phyloP scores from a whole-genome alignment of 1,284 basidiomycete species.

The Neotropicomus parvogracilis region DNA sequence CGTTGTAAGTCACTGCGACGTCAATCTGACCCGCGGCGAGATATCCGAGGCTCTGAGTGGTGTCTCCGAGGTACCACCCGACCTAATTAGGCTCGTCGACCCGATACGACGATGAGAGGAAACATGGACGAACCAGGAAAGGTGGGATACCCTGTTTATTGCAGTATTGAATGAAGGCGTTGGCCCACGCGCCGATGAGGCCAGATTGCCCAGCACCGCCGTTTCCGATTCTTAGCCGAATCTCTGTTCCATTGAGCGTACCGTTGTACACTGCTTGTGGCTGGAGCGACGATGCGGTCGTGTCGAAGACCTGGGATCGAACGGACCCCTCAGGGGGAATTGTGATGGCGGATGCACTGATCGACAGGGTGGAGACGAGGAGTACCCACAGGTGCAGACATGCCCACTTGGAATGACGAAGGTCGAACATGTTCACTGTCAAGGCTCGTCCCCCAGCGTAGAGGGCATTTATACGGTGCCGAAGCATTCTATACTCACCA shows the following conservation, averaged over 20 bases:
- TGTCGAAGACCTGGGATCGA: constrained; percentile 4
- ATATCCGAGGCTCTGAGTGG: constrained; percentile 42
- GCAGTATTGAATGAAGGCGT: constrained; percentile 42
- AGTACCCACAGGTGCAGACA: not conserved
- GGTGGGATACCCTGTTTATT: constrained; percentile 27
- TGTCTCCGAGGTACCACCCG: constrained; percentile 50
- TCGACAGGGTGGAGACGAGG: not conserved
- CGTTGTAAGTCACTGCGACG: constrained; percentile 48
- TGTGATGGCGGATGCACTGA: constrained; percentile 7
- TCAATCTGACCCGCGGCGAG: constrained; percentile 41
- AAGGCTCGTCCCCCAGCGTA: too few species aligned
- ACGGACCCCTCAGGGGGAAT: constrained; percentile 1
- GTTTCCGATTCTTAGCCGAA: constrained; percentile 43
- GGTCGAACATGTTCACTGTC: constrained; percentile 4
- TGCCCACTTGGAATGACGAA: constrained; percentile 4
- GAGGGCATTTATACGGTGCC: not conserved
- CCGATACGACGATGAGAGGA: not conserved
- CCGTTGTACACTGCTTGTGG: constrained; percentile 20
- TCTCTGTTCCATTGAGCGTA: constrained; percentile 11
- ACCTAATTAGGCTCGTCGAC: constrained; percentile 31
- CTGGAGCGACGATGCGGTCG: constrained; percentile 7
- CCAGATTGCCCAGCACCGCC: constrained; percentile 50
- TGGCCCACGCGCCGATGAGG: constrained; percentile 42
- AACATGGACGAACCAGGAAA: constrained; percentile 34
- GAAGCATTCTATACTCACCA: too few species aligned